Evolutionary conservation across 352 stramenopile species (phyloP), one percentile per base, ranked within the genome.

Genomic region (Phytophthora syringae): DNA sequence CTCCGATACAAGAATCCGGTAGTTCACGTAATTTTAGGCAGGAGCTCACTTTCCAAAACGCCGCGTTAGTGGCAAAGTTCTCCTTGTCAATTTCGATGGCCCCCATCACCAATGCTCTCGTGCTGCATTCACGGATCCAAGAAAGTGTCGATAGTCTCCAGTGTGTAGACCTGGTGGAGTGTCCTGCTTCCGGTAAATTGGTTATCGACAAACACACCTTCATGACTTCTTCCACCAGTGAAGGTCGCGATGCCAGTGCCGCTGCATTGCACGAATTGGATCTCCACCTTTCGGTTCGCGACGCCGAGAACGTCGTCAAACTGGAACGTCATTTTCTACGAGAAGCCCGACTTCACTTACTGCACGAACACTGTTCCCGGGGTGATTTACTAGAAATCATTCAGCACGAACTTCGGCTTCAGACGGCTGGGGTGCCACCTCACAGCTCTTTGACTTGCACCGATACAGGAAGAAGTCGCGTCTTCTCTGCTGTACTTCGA

Each of bases 401-500:
- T 50, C 71, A 79, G 48, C 67, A 79, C 28, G 81, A 93, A 59
- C 50, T 54, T 52, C 74, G 80, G 12, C 66, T 84, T 43, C 49
- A 81, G 49, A 74, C 64, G n/a, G 77, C 80, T 0, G 76, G 81
- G 0, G 44, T 87, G 20, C 30, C 71, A 5, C 12, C 32, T 20
- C 56, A 70, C 5, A 52, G 52, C 1, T 62, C 70, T 11, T 64
- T 56, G 0, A 83, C 63, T 21, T 73, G 53, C 22, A 74, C 53
- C n/a, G 75, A 90, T 47, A 43, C 60, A 12, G 70, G 68, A 10
- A 63, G 86, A 37, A 75, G 74, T 4, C 52, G 52, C 12, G 52
- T 92, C 27, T 86, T 89, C 42, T 51, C 30, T 30, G 83, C 97
- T 64, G 90, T 97, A 64, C 77, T 98, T 48, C 88, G 80, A 11